phyloP scores from a whole-genome alignment of 768 basidiomycete species.

The Botryobasidium botryosum region DNA sequence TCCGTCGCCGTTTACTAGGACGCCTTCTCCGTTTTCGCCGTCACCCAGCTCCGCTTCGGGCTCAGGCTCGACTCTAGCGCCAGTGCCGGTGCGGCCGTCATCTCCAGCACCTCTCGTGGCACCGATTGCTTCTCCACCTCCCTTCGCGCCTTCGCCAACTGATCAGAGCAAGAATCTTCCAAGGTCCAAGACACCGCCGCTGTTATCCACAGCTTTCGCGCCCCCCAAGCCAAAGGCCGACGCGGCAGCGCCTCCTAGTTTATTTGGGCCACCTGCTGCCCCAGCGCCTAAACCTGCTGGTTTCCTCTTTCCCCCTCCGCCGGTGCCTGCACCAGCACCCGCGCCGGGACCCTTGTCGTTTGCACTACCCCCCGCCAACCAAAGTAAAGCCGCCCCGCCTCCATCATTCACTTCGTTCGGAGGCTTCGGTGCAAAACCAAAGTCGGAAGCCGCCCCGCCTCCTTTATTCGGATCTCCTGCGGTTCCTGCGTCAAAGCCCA shows the following conservation, averaged over 20 bases:
- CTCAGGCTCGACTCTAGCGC: too few species aligned
- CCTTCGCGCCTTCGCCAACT: neutral
- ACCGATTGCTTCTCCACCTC: neutral
- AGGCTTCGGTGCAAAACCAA: too few species aligned
- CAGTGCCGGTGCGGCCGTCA: too few species aligned
- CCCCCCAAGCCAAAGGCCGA: neutral
- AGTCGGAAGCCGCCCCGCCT: too few species aligned
- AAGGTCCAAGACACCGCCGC: neutral
- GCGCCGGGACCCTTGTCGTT: neutral
- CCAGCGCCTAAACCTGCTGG: neutral
- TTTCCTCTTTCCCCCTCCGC: neutral
- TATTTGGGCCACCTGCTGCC: neutral
- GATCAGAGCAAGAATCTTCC: neutral
- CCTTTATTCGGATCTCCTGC: too few species aligned
- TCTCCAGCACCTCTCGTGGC: neutral
- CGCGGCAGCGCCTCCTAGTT: neutral
- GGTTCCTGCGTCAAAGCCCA: too few species aligned
- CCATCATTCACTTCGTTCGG: neutral
- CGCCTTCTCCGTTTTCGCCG: constrained; percentile 10
- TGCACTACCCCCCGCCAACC: too few species aligned
- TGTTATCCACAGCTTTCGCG: too few species aligned
- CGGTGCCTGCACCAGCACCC: constrained; percentile 2
- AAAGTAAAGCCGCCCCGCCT: too few species aligned
- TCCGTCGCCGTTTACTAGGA: constrained; percentile 7
- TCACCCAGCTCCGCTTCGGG: too few species aligned